Evolutionary conservation across 192 early-diverging fungal species (phyloP), one percentile per base, ranked within the genome.

Genomic region (Backusella parvicylindrica): DNA sequence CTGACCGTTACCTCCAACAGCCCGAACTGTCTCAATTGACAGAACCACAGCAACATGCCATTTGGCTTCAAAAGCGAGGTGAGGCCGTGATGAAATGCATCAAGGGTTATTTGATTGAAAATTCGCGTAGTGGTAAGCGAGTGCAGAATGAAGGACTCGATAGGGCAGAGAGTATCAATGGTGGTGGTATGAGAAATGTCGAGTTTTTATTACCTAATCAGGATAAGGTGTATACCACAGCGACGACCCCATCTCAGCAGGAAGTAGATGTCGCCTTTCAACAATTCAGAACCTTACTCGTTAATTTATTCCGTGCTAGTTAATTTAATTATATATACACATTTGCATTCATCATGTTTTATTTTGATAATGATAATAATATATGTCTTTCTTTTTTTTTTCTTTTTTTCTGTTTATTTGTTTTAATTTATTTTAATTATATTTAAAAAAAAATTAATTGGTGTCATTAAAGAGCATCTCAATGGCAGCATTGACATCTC

Each of bases 401-500:
- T 35, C 49, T 56, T 72, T 15, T 21, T 63, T 28, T 33, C 21
- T n/a, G n/a, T n/a, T n/a, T n/a, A n/a, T n/a, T n/a, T n/a, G n/a
- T n/a, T n/a, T n/a, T n/a, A n/a, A n/a, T n/a, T n/a, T n/a, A n/a
- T n/a, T 26, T 38, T 56, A 30, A 35, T 50, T 28, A 72, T 49
- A n/a, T 50, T 15, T 28, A 32, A 64, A 41, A 16, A 32, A 71
- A 53, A 71, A 12, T 83, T 75, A 87, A 16, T 83, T 37, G 26
- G 12, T 83, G 1, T 68, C 81, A 66, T 75, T 83, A 67, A 95
- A 92, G 28, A 95, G 69, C 82, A 86, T 88, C 77, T 99, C 98
- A 53, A 98, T 91, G n/a, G 98, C 98, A 5, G 92, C 95, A 74
- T 97, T 86, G 18, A 98, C 96, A 79, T 98, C 93, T 38, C 98